Evolutionary conservation across 768 basidiomycete species (phyloP), one percentile per base, ranked within the genome.

Genomic region (Pholiota microspora): DNA sequence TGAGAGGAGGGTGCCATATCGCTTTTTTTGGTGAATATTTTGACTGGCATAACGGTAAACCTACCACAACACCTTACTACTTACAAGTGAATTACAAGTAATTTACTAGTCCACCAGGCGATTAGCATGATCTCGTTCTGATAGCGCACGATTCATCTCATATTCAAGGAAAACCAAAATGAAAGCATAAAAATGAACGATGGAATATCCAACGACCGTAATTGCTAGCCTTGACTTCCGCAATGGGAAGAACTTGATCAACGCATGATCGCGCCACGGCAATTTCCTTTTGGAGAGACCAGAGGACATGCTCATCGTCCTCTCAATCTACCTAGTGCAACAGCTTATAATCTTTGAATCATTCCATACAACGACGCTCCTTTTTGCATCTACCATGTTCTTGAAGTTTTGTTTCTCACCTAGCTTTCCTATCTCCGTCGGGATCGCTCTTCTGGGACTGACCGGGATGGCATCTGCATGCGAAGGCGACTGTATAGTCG

Each of bases 401-500:
- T 42, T 42, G 3, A 48, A 44, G 51, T 21, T 50, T 18, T 9
- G 25, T 31, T 55, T 15, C 15, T 21, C 49, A 6, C 15, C 28
- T 32, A 38, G 35, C 18, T 28, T 55, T 7, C 25, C 44, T 34
- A 45, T 49, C 32, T 36, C 31, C 29, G 9, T 49, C 8, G 27
- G 21, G 25, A 28, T 42, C 42, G 55, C 44, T 32, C 54, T 65
- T 13, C 32, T 64, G 16, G 77, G 42, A 63, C 47, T 44, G 16
- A 40, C 47, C 18, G 24, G 69, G 62, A 63, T 72, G 36, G 76
- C 80, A 54, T 62, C 64, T 32, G 83, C 83, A 25, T 92, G 89
- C 65, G 89, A 91, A 74, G 84, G 82, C 21, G 80, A 83, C 27
- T 90, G 89, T 64, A 86, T 85, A 53, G 67, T 70, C 15, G 76